Evolutionary conservation across 768 basidiomycete species (phyloP).

Genomic region (Kockovaella imperatae): DNA sequence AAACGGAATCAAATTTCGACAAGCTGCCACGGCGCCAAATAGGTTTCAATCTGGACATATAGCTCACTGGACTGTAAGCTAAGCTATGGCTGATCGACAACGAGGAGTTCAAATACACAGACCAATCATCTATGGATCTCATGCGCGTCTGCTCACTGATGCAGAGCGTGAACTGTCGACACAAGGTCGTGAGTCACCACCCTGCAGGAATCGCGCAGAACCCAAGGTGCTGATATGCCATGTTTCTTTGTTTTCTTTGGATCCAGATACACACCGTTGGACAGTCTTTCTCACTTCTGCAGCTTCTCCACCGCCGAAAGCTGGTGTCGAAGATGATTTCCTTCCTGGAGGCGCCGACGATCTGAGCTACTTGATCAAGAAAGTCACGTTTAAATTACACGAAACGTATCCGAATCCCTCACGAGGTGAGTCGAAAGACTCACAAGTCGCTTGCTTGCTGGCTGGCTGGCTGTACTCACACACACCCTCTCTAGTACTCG

Average conservation of each 20-base stretch:
- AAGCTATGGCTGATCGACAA: constrained; percentile 6
- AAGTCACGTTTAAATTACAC: constrained; percentile 94
- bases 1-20: too few species aligned
- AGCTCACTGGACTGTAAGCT: too few species aligned
- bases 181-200: constrained; percentile 28
- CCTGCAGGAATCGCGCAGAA: constrained; percentile 49
- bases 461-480: too few species aligned
- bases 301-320: constrained; percentile 49
- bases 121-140: constrained; percentile 93
- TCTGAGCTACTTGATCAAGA: constrained; percentile 81
- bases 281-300: constrained; percentile 90
- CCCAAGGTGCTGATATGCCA: too few species aligned
- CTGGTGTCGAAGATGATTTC: constrained; percentile 48
- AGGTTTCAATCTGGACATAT: too few species aligned
- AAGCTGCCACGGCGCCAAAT: background rate
- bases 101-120: constrained; percentile 81
- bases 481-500: constrained; percentile 55
- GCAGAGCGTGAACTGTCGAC: constrained; percentile 51
- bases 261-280: constrained; percentile 73
- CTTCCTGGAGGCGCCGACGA: constrained; percentile 75
- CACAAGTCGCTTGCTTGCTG: too few species aligned
- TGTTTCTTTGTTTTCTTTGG: constrained; percentile 28
- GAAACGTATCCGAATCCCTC: constrained; percentile 89
- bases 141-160: constrained; percentile 65
- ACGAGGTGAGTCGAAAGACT: constrained; percentile 54